Evolutionary conservation across 495 filamentous ascomycete species (phyloP).

Genomic region (Echria macrotheca): DNA sequence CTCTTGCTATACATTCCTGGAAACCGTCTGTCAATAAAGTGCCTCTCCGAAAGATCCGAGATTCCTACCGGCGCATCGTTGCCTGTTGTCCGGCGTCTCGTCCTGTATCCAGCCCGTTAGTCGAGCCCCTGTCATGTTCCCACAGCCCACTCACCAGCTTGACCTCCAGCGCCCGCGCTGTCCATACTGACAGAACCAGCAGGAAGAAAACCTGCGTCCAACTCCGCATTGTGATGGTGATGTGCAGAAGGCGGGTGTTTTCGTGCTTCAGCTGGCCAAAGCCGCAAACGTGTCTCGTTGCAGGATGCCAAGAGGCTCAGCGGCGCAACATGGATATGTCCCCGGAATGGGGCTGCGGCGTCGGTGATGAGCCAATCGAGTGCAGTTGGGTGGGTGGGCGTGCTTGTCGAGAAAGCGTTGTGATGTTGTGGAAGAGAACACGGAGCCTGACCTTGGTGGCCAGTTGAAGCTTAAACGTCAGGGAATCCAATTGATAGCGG

Average conservation of each 20-base stretch:
- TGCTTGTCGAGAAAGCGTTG: too few relatives aligned
- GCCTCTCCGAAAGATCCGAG: too few relatives aligned
- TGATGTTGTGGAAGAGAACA: conserved; percentile 2
- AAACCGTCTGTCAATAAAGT: too few relatives aligned
- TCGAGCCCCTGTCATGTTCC: neutral
- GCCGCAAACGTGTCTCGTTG: conserved; percentile 1
- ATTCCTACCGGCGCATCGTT: conserved; percentile 67
- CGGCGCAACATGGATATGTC: neutral
- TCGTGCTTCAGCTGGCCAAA: too few relatives aligned
- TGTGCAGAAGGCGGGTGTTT: too few relatives aligned
- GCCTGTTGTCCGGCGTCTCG: conserved; percentile 67
- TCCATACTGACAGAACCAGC: conserved; percentile 49
- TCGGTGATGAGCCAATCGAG: too few relatives aligned
- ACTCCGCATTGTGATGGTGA: conserved; percentile 39
- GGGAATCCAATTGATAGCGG: neutral
- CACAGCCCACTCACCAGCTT: conserved; percentile 35
- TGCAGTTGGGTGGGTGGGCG: too few relatives aligned
- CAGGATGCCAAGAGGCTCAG: neutral
- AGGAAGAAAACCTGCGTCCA: conserved; percentile 33
- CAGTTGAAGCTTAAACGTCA: conserved; percentile 4
- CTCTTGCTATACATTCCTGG: conserved; percentile 89
- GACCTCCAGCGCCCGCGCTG: conserved; percentile 60
- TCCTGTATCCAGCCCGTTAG: conserved; percentile 42
- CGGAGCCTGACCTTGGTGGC: neutral
- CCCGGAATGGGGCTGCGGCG: neutral